A percentile compares a stretch with the other conserved stretches of the same genome.
These are phyloP conservation scores for Ustilago esculenta DNA, from an alignment of 1,284 basidiomycete species.

Conservation along the genomic window DNA sequence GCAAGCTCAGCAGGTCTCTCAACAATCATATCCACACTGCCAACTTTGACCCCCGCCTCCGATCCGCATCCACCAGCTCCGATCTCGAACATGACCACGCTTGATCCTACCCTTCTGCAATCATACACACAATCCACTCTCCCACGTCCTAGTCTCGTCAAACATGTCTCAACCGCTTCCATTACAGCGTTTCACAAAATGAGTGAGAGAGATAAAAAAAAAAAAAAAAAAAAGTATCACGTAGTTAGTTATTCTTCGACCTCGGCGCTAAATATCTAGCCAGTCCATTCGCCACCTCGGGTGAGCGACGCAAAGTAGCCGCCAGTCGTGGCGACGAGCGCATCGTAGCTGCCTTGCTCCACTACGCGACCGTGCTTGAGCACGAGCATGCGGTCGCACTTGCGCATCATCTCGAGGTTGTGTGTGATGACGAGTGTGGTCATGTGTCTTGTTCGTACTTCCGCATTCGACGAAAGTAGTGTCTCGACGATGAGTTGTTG, in stretches of 20 bases:
- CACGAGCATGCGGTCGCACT: conserved; percentile 88
- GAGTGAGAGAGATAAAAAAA: not conserved
- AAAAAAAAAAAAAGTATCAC: too few species aligned
- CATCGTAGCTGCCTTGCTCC: conserved; percentile 81
- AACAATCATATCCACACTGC: conserved; percentile 16
- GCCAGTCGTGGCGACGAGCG: conserved; percentile 74
- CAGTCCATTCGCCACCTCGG: conserved; percentile 84
- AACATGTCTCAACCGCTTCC: too few species aligned
- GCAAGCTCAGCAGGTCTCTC: conserved; percentile 37
- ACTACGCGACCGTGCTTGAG: conserved; percentile 79
- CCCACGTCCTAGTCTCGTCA: too few species aligned
- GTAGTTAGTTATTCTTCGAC: too few species aligned
- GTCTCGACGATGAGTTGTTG: conserved; percentile 75
- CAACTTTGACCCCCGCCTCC: conserved; percentile 42
- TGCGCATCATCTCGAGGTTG: conserved; percentile 87
- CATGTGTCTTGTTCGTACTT: conserved; percentile 57
- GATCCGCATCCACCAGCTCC: conserved; percentile 8
- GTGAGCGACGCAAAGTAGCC: conserved; percentile 85
- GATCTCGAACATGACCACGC: conserved; percentile 12
- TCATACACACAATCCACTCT: not conserved
- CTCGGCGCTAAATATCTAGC: too few species aligned
- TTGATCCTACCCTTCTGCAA: not conserved
- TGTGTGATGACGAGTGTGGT: conserved; percentile 94
- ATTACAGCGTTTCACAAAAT: not conserved
- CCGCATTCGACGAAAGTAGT: conserved; percentile 68